These are phyloP conservation scores for Umbelopsis vinacea DNA, from an alignment of 192 early-diverging fungal genomes.

Conservation along the genomic window DNA sequence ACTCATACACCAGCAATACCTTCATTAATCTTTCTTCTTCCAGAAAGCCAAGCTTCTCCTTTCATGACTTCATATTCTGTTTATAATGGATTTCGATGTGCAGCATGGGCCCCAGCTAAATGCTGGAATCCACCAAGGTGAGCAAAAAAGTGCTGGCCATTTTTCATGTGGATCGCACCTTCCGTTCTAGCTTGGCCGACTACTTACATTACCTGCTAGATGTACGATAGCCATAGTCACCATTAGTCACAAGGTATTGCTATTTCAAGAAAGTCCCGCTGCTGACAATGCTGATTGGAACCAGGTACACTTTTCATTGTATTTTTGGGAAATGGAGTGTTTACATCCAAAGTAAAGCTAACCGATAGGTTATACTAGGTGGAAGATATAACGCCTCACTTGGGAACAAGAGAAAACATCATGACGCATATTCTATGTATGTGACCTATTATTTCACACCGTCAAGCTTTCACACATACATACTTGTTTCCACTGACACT, in stretches of 20 bases:
- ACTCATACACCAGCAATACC: no score
- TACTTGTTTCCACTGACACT: neutral
- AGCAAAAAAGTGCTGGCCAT: neutral
- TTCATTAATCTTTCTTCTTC: no score
- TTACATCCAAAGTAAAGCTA: no score
- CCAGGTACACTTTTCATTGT: neutral
- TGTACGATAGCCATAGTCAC: neutral
- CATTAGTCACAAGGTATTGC: neutral
- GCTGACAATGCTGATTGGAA: neutral
- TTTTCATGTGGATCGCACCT: neutral
- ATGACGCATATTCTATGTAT: neutral
- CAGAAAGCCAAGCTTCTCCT: neutral
- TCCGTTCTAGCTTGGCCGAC: no score
- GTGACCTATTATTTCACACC: neutral
- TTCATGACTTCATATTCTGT: conserved; percentile 13
- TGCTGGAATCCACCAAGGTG: neutral
- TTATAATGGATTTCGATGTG: conserved; percentile 2
- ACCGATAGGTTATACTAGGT: neutral
- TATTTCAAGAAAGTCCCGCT: neutral
- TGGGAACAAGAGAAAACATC: neutral
- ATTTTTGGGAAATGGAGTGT: no score
- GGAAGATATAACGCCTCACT: neutral
- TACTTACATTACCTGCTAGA: neutral
- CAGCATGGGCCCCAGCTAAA: neutral
- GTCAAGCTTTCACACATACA: no score